Conservation (phyloP, 1,284 basidiomycete species). For the Pyrrhoderma noxium region DNA sequence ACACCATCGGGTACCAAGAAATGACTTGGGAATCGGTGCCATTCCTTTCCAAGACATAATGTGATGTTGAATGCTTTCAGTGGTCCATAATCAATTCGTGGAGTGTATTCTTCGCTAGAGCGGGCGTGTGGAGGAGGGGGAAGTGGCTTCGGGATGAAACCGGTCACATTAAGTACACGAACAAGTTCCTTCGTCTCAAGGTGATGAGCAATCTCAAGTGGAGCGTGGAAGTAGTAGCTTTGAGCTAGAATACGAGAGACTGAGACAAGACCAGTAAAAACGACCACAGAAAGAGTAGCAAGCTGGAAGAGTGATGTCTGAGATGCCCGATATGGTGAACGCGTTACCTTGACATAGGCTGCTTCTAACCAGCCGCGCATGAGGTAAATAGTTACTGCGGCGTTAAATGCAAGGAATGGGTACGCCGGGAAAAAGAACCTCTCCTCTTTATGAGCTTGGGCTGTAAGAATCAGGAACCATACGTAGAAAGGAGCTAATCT, state of each 20-base stretch:
- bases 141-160: conserved; percentile 43
- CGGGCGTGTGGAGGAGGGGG: conserved; percentile 31
- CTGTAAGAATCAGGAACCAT: conserved; percentile 75
- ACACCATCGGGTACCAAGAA: conserved; percentile 84
- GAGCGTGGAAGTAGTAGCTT: conserved; percentile 87
- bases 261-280: conserved; percentile 63
- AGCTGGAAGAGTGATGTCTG: conserved; percentile 68
- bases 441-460: conserved; percentile 95
- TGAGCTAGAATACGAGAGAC: conserved; percentile 75
- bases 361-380: conserved; percentile 80
- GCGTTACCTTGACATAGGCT: conserved; percentile 65
- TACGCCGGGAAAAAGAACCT: conserved; percentile 97
- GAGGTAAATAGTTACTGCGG: conserved; percentile 79
- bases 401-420: conserved; percentile 90
- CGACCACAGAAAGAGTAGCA: conserved; percentile 66
- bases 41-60: conserved; percentile 92
- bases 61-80: conserved; percentile 67
- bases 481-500: conserved; percentile 83
- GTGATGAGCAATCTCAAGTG: conserved; percentile 65
- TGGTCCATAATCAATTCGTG: conserved; percentile 62
- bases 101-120: conserved; percentile 42
- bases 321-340: conserved; percentile 85
- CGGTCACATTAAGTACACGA: conserved; percentile 66
- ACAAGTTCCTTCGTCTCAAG: conserved; percentile 81
- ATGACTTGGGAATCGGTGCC: conserved; percentile 91